Evolutionary conservation across 495 filamentous ascomycete genomes (phyloP), one percentile per base, ranked within the genome.

Genomic region (Filosporella fistucella): DNA sequence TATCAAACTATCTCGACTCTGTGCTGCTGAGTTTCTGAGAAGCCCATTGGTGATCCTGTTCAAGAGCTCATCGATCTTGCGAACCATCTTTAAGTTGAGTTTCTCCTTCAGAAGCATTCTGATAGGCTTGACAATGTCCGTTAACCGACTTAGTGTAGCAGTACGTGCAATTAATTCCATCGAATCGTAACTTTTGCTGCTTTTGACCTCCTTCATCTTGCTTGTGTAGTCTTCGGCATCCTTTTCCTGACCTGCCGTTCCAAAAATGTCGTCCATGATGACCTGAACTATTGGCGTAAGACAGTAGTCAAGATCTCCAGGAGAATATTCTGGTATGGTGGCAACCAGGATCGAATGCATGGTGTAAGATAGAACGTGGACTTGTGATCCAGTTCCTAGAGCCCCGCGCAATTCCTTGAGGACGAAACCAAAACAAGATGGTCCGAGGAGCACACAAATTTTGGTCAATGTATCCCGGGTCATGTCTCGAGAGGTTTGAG

Each of bases 211-310:
- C 66, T 89, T 94, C 87, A 95, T 96, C 58, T 88, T 84, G 65
- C 86, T 96, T 46, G 85, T 79, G 60, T 99, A 99, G 34, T 90
- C 93, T 54, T 91, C 90, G 0, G 91, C 90, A 56, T 99, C 93
- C 62, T 99, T 99, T 58, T 99, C 93, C 68, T 93, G 83, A 12
- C 93, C 93, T n/a, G 84, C 82, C n/a, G 78, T 81, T 14, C 93
- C 93, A 62, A 99, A 99, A 11, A 90, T 94, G 61, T 97, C 94
- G 55, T 99, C 93, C 88, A 97, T 94, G 42, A 96, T 84, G 33
- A 99, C 77, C 3, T 80, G 72, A 34, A 89, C 78, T 32, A 97
- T 80, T 14, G 88, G 74, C 3, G 69, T 63, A 25, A 96, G 67
- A 62, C 91, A 97, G 57, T 96, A 91, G 55, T 99, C 89, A 33